Percentiles rank a stretch among this genome's conserved stretches.
phyloP scores from a whole-genome alignment of 257 asterid species.

The Solanum pennellii region DNA sequence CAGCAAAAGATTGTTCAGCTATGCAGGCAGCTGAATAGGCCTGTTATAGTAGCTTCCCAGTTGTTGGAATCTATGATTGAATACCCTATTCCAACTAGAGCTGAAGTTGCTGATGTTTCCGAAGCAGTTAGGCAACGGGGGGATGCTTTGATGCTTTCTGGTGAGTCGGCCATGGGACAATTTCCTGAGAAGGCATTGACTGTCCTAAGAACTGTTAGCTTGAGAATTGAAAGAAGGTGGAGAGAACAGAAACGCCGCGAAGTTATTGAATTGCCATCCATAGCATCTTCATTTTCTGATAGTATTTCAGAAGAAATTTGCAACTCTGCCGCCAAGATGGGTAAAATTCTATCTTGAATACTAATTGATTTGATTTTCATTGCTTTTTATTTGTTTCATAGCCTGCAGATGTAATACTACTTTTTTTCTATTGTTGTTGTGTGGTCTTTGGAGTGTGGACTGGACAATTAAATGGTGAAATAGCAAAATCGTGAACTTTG shows the following conservation, averaged over 20 bases:
- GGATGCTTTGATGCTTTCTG: conserved; percentile 97
- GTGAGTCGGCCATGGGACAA: conserved; percentile 99
- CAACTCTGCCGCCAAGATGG: conserved; percentile 98
- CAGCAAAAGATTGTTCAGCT: conserved; percentile 82
- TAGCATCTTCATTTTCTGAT: conserved; percentile 76
- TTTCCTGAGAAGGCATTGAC: conserved; percentile 92
- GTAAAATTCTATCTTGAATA: conserved; percentile 27
- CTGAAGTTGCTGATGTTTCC: conserved; percentile 98
- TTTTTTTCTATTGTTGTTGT: background rate
- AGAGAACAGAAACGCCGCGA: conserved; percentile 83
- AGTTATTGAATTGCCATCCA: conserved; percentile 61
- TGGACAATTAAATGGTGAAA: background rate
- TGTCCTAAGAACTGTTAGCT: conserved; percentile 85
- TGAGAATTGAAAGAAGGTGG: conserved; percentile 98
- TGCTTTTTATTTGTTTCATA: background rate
- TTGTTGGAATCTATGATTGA: conserved; percentile 97
- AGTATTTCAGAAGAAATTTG: conserved; percentile 94
- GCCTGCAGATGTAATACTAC: background rate
- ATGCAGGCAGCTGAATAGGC: conserved; percentile 83
- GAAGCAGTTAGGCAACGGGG: conserved; percentile 96
- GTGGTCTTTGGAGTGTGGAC: background rate
- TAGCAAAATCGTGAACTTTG: background rate
- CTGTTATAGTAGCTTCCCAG: conserved; percentile 96
- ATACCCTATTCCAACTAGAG: conserved; percentile 97
- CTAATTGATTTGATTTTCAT: background rate